Conservation (phyloP, 495 filamentous ascomycete species). For the Chaetomium fimeti region DNA sequence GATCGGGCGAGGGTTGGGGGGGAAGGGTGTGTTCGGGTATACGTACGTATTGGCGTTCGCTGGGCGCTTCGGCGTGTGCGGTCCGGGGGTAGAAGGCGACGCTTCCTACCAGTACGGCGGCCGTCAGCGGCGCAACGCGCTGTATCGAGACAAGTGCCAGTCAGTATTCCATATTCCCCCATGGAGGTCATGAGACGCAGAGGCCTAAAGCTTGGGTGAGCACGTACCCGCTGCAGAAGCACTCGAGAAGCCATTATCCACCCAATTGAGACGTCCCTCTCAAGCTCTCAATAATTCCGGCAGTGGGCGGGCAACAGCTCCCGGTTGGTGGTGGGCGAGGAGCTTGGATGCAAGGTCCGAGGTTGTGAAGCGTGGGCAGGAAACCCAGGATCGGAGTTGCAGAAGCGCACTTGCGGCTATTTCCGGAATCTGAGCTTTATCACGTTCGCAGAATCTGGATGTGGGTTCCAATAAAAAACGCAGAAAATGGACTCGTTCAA, state of each 20-base stretch:
- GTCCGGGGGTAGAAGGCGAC: conserved; percentile 46
- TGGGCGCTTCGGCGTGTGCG: conserved; percentile 48
- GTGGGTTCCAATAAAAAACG: background rate
- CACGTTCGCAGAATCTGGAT: background rate
- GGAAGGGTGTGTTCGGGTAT: background rate
- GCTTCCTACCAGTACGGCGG: conserved; percentile 46
- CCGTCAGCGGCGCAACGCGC: conserved; percentile 50
- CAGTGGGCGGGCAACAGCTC: conserved; percentile 10
- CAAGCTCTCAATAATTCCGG: conserved; percentile 6
- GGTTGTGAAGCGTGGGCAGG: conserved; percentile 18
- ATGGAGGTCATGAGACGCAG: conserved; percentile 8
- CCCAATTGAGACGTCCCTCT: conserved; percentile 40
- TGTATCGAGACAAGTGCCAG: conserved; percentile 21
- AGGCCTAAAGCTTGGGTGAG: background rate
- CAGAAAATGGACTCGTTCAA: background rate
- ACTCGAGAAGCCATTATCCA: conserved; percentile 54
- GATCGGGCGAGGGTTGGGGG: background rate
- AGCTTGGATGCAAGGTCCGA: conserved; percentile 18
- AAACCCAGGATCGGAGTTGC: conserved; percentile 13
- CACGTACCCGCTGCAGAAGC: conserved; percentile 49
- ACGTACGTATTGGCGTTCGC: conserved; percentile 39
- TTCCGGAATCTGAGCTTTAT: conserved; percentile 20
- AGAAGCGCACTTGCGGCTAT: conserved; percentile 25
- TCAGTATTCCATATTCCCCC: conserved; percentile 17
- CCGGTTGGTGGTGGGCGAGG: conserved; percentile 10